A percentile compares a stretch with the other conserved stretches of the same genome.
These are phyloP conservation scores for Dipodascus geniculatus DNA, from an alignment of 805 yeast species.

Conservation along the genomic window DNA sequence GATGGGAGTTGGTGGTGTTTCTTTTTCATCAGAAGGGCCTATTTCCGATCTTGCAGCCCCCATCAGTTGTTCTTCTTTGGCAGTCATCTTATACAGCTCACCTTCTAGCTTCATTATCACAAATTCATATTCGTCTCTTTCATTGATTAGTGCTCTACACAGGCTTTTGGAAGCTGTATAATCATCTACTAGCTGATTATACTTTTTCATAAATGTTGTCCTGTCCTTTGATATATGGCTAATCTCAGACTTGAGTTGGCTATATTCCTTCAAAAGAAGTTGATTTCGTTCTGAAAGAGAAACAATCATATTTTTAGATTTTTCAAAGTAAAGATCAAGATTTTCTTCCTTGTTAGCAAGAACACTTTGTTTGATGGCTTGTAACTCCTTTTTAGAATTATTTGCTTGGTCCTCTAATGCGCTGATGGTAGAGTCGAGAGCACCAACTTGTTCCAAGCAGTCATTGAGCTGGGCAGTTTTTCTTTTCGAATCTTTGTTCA, in stretches of 20 bases:
- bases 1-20: background rate
- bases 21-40: background rate
- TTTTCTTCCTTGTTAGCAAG: slow-evolving; percentile 7
- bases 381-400: background rate
- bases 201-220: background rate
- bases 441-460: slow-evolving; percentile 13
- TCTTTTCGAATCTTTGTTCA: slow-evolving; percentile 27
- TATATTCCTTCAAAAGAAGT: background rate
- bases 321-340: background rate
- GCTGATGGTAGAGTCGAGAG: slow-evolving; percentile 5
- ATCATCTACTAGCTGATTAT: background rate
- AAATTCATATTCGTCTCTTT: background rate
- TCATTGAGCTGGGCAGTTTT: slow-evolving; percentile 19
- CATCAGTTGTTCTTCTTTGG: background rate
- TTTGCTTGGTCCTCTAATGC: slow-evolving; percentile 9
- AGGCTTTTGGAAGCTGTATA: background rate
- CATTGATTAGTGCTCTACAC: background rate
- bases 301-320: background rate
- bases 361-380: slow-evolving; percentile 7
- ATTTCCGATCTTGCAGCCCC: background rate
- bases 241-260: background rate
- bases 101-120: background rate
- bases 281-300: background rate
- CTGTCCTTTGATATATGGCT: background rate
- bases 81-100: background rate